phyloP scores from a whole-genome alignment of 768 basidiomycete species.

The Pleurotus pulmonarius region DNA sequence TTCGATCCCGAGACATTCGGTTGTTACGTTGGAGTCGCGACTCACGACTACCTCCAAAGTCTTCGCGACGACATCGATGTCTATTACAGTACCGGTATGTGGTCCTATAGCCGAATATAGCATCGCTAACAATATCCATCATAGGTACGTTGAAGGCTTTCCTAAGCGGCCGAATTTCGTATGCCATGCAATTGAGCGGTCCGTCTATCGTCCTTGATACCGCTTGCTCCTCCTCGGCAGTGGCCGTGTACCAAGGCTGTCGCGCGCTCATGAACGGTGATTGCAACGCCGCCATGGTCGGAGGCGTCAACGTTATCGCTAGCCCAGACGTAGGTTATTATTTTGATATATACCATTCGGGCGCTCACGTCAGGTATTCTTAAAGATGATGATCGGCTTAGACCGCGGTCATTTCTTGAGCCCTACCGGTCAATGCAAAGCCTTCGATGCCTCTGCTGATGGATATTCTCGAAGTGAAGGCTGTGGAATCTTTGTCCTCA shows the following conservation, averaged over 20 bases:
- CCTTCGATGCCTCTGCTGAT: slow-evolving; percentile 70
- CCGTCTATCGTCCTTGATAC: slow-evolving; percentile 74
- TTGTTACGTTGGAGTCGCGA: slow-evolving; percentile 66
- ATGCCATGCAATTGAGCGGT: slow-evolving; percentile 63
- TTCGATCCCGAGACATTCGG: slow-evolving; percentile 55
- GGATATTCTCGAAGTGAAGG: slow-evolving; percentile 74
- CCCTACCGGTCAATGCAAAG: slow-evolving; percentile 62
- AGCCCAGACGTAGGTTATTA: slow-evolving; percentile 59
- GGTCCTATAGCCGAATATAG: neutral
- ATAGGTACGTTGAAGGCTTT: slow-evolving; percentile 67
- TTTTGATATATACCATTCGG: slow-evolving; percentile 1
- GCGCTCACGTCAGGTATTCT: slow-evolving; percentile 60
- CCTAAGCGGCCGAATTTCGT: slow-evolving; percentile 65
- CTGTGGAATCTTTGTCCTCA: slow-evolving; percentile 67
- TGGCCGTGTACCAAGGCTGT: slow-evolving; percentile 66
- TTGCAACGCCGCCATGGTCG: slow-evolving; percentile 66
- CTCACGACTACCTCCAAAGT: slow-evolving; percentile 68
- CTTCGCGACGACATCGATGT: slow-evolving; percentile 59
- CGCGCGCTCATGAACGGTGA: slow-evolving; percentile 62
- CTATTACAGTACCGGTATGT: slow-evolving; percentile 64
- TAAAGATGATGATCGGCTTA: slow-evolving; percentile 20
- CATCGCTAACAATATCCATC: neutral
- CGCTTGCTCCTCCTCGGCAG: slow-evolving; percentile 68
- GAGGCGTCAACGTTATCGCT: slow-evolving; percentile 69
- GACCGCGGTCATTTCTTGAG: slow-evolving; percentile 68